Conservation (phyloP, 2,329 filamentous ascomycete genomes). For the Cladosporium oxysporum region DNA sequence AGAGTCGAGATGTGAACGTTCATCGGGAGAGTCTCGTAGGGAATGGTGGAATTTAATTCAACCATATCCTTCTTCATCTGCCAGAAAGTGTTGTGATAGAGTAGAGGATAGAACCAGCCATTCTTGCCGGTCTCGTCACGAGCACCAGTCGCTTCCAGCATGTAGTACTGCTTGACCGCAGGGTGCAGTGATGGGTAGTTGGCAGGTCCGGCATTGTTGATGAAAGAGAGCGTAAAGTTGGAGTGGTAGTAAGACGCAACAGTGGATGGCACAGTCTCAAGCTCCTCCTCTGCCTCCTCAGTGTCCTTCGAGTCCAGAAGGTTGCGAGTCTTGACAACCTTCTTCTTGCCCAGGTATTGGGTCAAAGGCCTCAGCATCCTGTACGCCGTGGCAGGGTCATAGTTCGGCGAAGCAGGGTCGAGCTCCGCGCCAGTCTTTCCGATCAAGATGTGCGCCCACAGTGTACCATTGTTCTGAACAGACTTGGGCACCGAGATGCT, state of each 20-base stretch:
- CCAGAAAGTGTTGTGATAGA: slow-evolving; percentile 97
- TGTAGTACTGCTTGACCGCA: slow-evolving; percentile 74
- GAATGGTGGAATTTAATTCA: slow-evolving; percentile 88
- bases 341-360: slow-evolving; percentile 89
- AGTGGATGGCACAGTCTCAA: slow-evolving; percentile 61
- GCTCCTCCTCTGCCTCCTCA: slow-evolving; percentile 48
- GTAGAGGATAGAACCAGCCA: slow-evolving; percentile 87
- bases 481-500: slow-evolving; percentile 73
- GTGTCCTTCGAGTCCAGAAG: slow-evolving; percentile 60
- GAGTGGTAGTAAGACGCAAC: slow-evolving; percentile 90
- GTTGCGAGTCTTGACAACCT: slow-evolving; percentile 82
- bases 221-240: slow-evolving; percentile 85
- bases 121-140: slow-evolving; percentile 83
- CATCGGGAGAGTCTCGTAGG: slow-evolving; percentile 77
- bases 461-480: slow-evolving; percentile 87
- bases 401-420: slow-evolving; percentile 72
- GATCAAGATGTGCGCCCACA: slow-evolving; percentile 94
- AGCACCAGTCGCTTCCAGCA: slow-evolving; percentile 76
- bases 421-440: slow-evolving; percentile 73
- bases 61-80: slow-evolving; percentile 90
- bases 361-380: slow-evolving; percentile 85
- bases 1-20: slow-evolving; percentile 83
- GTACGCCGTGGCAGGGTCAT: slow-evolving; percentile 74
- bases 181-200: slow-evolving; percentile 68
- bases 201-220: slow-evolving; percentile 75